Evolutionary conservation across 768 basidiomycete species (phyloP).

Genomic region (Rhizopogon salebrosus): DNA sequence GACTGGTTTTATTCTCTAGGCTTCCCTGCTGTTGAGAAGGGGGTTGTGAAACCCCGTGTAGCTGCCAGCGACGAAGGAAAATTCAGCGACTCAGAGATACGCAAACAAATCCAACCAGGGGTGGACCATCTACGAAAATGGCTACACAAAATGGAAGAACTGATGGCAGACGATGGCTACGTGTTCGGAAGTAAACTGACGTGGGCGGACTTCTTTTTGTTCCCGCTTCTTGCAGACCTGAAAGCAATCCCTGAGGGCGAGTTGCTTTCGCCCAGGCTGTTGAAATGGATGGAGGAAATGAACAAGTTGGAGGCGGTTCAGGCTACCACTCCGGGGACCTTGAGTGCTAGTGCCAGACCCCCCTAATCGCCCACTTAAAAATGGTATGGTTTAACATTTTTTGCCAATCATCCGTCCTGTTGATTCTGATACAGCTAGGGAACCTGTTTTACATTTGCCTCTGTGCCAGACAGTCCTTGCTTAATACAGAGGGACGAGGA

Average conservation of each 20-base stretch:
- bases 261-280: slow-evolving; percentile 17
- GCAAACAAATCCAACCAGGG: slow-evolving; percentile 10
- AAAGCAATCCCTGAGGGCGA: slow-evolving; percentile 21
- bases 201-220: slow-evolving; percentile 31
- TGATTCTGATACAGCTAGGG: not conserved
- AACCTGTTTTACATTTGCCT: not conserved
- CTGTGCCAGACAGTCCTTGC: not conserved
- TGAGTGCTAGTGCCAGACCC: slow-evolving; percentile 23
- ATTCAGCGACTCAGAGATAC: slow-evolving; percentile 19
- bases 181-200: slow-evolving; percentile 22
- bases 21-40: slow-evolving; percentile 24
- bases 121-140: slow-evolving; percentile 14
- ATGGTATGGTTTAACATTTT: not conserved
- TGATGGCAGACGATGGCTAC: slow-evolving; percentile 24
- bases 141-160: slow-evolving; percentile 12
- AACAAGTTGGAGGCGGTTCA: slow-evolving; percentile 18
- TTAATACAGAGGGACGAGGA: not conserved
- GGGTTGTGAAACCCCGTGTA: slow-evolving; percentile 28
- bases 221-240: slow-evolving; percentile 25
- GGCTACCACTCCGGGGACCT: slow-evolving; percentile 18
- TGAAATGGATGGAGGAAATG: slow-evolving; percentile 22
- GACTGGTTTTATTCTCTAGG: slow-evolving; percentile 13
- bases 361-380: slow-evolving; percentile 4
- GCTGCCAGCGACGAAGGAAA: slow-evolving; percentile 19
- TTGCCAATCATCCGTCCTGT: not conserved